Evolutionary conservation across 2,329 filamentous ascomycete genomes (phyloP), one percentile per base, ranked within the genome.

Genomic region (Venturia aucupariae): DNA sequence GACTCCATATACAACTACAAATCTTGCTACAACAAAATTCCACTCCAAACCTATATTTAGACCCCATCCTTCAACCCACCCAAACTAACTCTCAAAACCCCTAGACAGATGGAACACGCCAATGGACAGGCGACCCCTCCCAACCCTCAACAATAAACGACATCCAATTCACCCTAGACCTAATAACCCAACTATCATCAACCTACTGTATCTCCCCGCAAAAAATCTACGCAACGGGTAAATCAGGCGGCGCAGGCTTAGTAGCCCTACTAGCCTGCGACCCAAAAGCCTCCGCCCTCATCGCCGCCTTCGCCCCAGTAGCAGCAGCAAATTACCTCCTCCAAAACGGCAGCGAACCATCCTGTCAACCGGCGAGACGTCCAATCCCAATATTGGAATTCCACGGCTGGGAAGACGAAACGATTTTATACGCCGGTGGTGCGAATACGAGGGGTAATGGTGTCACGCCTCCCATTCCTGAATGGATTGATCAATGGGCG

Each of bases 201-300:
- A 69, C 69, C 4, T 79, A 79, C 69, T 82, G 80, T 69, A 74
- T 83, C 66, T 77, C 82, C 65, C 66, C 71, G 1, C 68, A 69
- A 4, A 75, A 75, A 10, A 72, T 82, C 54, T 82, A 81, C 66
- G 76, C 76, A 15, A 75, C 75, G 1, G 80, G 80, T 57, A 84
- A 85, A 68, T 84, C 76, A 68, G 84, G 85, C 60, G 83, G 82
- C 6, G 84, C 80, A 1, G 82, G 78, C 13, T 80, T 81, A 54
- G 78, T 80, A 30, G 77, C 76, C 27, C 68, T 76, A 1, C 75
- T 82, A 5, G 80, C 81, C 3, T 84, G 80, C 70, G 73, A 79
- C 39, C 68, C 75, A 2, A 71, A 71, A 10, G 73, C 76, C 3
- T 77, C 77, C 4, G 69, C 69, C 4, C 72, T 72, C 5, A 78